Evolutionary conservation across 1,284 basidiomycete species (phyloP).

Genomic region (Microbotryum lychnidis-dioicae): DNA sequence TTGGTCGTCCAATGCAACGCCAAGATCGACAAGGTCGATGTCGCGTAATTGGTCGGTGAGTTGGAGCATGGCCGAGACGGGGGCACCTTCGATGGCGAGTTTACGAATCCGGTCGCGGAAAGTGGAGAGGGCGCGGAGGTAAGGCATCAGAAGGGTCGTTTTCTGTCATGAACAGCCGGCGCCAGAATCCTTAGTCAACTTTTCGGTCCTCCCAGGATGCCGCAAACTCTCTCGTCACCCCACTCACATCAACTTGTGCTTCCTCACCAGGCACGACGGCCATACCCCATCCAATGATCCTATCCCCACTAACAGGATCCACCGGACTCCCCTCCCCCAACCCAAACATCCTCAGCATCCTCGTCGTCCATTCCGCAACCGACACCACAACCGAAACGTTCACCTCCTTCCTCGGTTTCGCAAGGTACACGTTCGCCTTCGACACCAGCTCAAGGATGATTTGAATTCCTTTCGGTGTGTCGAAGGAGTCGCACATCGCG

Average conservation of each 20-base stretch:
- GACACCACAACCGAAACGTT: slow-evolving; percentile 67
- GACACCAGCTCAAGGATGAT: slow-evolving; percentile 74
- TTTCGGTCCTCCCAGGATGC: no score
- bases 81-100: slow-evolving; percentile 65
- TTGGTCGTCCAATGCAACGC: slow-evolving; percentile 93
- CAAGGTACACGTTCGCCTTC: slow-evolving; percentile 81
- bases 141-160: slow-evolving; percentile 70
- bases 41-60: slow-evolving; percentile 87
- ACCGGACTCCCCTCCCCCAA: slow-evolving; percentile 62
- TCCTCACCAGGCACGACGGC: slow-evolving; percentile 36
- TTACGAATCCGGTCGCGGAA: slow-evolving; percentile 86
- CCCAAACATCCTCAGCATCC: slow-evolving; percentile 91
- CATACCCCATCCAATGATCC: slow-evolving; percentile 47
- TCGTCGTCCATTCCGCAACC: slow-evolving; percentile 73
- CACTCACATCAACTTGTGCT: slow-evolving; percentile 52
- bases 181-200: background rate
- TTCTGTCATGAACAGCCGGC: slow-evolving; percentile 53
- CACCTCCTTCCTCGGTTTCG: slow-evolving; percentile 33
- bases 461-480: slow-evolving; percentile 77
- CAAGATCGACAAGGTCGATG: slow-evolving; percentile 78
- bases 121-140: slow-evolving; percentile 70
- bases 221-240: no score
- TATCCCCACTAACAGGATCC: slow-evolving; percentile 20
- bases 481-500: slow-evolving; percentile 96
- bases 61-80: slow-evolving; percentile 61